A percentile compares a stretch with the other conserved stretches of the same genome.
These are phyloP conservation scores for Groenewaldozyma auringiensis DNA, from an alignment of 1,139 yeast species.

Conservation along the genomic window DNA sequence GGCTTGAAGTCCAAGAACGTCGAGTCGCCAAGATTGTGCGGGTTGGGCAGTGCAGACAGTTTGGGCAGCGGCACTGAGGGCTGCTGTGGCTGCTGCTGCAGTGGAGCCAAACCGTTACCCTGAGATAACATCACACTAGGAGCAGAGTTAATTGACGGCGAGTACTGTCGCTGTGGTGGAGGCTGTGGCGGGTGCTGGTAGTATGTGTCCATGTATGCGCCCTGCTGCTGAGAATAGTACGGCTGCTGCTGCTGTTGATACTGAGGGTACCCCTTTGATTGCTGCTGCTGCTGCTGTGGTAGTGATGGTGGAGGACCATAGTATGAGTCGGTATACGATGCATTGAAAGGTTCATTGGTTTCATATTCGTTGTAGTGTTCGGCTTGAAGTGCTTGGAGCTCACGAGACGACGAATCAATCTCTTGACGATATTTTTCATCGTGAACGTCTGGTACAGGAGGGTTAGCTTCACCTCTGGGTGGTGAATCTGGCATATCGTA, in stretches of 20 bases:
- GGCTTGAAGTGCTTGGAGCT: not conserved
- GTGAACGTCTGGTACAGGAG: slow-evolving; percentile 4
- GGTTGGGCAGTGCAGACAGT: slow-evolving; percentile 26
- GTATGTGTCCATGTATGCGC: too few species aligned
- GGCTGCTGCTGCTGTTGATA: not conserved
- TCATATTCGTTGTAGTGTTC: not conserved
- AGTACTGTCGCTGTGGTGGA: too few species aligned
- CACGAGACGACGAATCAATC: not conserved
- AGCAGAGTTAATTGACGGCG: too few species aligned
- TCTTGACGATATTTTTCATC: slow-evolving; percentile 1
- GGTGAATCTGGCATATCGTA: slow-evolving; percentile 20
- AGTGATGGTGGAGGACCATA: not conserved
- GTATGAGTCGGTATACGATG: not conserved
- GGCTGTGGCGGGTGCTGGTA: not conserved
- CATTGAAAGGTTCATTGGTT: too few species aligned
- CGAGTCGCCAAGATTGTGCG: slow-evolving; percentile 28
- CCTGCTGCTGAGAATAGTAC: too few species aligned
- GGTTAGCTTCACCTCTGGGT: not conserved
- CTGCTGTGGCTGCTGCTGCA: slow-evolving; percentile 2
- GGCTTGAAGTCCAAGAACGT: slow-evolving; percentile 28
- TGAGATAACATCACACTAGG: too few species aligned
- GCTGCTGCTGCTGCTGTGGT: slow-evolving; percentile 1
- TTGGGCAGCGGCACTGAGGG: slow-evolving; percentile 18
- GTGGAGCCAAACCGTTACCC: not conserved
- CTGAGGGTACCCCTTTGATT: not conserved